Evolutionary conservation across 2,329 filamentous ascomycete genomes (phyloP).

Genomic region (Arthrobotrys sinensis): DNA sequence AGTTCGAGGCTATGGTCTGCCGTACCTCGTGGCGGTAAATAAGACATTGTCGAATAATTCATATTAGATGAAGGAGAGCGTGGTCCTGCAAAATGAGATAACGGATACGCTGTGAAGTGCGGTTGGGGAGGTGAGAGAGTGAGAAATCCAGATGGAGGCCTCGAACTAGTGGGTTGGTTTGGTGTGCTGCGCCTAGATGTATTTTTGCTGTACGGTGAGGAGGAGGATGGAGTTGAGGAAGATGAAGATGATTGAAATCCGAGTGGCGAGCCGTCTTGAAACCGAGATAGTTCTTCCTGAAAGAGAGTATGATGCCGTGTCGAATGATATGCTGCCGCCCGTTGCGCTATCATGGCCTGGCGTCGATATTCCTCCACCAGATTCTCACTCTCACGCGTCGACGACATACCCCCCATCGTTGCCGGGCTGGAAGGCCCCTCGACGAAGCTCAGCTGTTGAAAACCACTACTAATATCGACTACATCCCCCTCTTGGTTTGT

Average conservation of each 20-base stretch:
- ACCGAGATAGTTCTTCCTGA: slow-evolving; percentile 46
- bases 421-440: slow-evolving; percentile 12
- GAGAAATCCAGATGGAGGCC: slow-evolving; percentile 28
- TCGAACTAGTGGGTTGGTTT: slow-evolving; percentile 44
- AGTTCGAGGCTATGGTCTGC: neutral
- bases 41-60: slow-evolving; percentile 28
- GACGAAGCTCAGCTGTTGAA: slow-evolving; percentile 16
- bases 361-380: slow-evolving; percentile 48
- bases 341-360: slow-evolving; percentile 40
- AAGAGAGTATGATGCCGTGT: slow-evolving; percentile 45
- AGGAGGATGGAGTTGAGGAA: slow-evolving; percentile 50
- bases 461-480: neutral
- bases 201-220: slow-evolving; percentile 41
- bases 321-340: slow-evolving; percentile 43
- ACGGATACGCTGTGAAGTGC: slow-evolving; percentile 26
- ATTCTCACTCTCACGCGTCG: slow-evolving; percentile 37
- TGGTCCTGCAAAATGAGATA: slow-evolving; percentile 26
- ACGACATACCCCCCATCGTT: neutral
- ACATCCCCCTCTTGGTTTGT: slow-evolving; percentile 1
- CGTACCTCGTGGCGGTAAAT: slow-evolving; percentile 31
- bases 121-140: slow-evolving; percentile 31
- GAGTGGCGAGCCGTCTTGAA: slow-evolving; percentile 46
- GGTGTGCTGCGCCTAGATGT: slow-evolving; percentile 42
- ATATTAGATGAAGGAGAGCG: slow-evolving; percentile 26
- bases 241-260: slow-evolving; percentile 50